phyloP scores from a whole-genome alignment of 495 filamentous ascomycete species.

The Trichoderma gamsii region DNA sequence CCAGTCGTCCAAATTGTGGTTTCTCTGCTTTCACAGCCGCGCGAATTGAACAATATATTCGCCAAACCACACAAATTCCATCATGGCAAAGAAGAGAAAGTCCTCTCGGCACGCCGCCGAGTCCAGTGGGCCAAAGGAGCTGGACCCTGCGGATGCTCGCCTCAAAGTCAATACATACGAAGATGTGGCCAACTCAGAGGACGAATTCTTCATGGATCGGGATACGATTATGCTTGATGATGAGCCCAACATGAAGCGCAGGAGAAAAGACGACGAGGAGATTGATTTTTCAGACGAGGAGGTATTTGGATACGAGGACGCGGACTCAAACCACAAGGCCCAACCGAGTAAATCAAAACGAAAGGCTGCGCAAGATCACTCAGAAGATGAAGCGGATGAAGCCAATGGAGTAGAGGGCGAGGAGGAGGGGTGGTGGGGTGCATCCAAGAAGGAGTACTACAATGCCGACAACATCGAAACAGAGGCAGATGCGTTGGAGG shows the following conservation, averaged over 20 bases:
- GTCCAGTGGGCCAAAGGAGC: constrained; percentile 40
- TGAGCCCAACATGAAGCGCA: constrained; percentile 67
- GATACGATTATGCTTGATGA: constrained; percentile 84
- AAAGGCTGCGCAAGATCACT: constrained; percentile 26
- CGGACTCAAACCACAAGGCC: constrained; percentile 35
- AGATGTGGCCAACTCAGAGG: constrained; percentile 85
- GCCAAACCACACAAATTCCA: constrained; percentile 17
- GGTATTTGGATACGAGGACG: constrained; percentile 61
- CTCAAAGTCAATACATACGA: constrained; percentile 63
- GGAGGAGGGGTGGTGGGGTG: constrained; percentile 76
- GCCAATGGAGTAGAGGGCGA: constrained; percentile 61
- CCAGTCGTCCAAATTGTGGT: background rate
- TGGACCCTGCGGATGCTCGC: constrained; percentile 48
- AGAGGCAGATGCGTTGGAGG: constrained; percentile 83
- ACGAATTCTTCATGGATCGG: constrained; percentile 78
- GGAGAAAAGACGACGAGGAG: constrained; percentile 58
- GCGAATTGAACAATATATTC: background rate
- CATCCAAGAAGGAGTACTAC: constrained; percentile 86
- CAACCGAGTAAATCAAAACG: constrained; percentile 14
- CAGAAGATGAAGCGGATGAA: constrained; percentile 37
- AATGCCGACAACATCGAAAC: constrained; percentile 84
- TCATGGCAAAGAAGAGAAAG: constrained; percentile 82
- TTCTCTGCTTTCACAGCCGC: background rate
- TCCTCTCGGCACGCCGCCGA: constrained; percentile 42
- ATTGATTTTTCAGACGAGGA: constrained; percentile 78